Evolutionary conservation across 192 early-diverging fungal species (phyloP).

Genomic region (Podila minutissima): DNA sequence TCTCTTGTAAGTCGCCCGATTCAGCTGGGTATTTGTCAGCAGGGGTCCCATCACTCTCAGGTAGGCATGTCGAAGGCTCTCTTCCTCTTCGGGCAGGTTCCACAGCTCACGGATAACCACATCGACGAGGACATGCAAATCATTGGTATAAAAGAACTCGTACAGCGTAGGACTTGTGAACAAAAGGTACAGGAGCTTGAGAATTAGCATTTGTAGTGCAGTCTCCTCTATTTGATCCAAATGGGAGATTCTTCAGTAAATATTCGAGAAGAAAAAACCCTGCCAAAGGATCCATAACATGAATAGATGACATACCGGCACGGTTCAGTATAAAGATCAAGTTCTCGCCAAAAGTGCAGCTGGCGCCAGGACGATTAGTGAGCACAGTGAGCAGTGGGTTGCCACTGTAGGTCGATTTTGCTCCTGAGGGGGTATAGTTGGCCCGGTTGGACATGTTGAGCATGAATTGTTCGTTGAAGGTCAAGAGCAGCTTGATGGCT

Average conservation of each 20-base stretch:
- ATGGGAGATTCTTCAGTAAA: background rate
- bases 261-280: background rate
- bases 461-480: constrained; percentile 78
- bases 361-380: constrained; percentile 58
- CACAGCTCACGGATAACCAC: constrained; percentile 85
- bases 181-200: constrained; percentile 78
- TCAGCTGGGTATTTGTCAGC: constrained; percentile 69
- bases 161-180: constrained; percentile 62
- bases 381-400: constrained; percentile 68
- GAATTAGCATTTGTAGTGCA: constrained; percentile 62
- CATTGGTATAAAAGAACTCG: constrained; percentile 93
- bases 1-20: constrained; percentile 56
- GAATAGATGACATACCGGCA: constrained; percentile 62
- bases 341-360: constrained; percentile 89
- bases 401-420: constrained; percentile 32
- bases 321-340: constrained; percentile 94
- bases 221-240: constrained; percentile 57
- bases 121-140: constrained; percentile 88
- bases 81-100: constrained; percentile 75
- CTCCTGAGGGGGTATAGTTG: constrained; percentile 37
- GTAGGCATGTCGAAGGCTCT: constrained; percentile 74
- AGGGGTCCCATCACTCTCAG: constrained; percentile 72
- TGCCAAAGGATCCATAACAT: background rate
- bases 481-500: constrained; percentile 63
- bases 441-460: constrained; percentile 51